phyloP scores from a whole-genome alignment of 139 green algal species.

The Volvox reticuliferus region DNA sequence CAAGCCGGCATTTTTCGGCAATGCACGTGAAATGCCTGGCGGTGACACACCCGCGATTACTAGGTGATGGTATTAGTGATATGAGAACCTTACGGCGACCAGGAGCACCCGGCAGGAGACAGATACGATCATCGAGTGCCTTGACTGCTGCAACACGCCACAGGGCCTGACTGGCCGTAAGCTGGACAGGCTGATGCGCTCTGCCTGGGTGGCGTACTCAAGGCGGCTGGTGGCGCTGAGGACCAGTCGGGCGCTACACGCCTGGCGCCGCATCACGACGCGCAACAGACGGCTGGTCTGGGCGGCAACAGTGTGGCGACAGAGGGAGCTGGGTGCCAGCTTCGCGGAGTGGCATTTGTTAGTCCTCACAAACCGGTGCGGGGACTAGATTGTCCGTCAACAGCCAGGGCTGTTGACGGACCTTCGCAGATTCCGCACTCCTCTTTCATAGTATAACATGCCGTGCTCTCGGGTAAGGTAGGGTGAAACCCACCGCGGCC shows the following conservation, averaged over 20 bases:
- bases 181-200: constrained; percentile 41
- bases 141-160: neutral
- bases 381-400: too few species aligned
- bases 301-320: constrained; percentile 41
- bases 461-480: too few species aligned
- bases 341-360: constrained; percentile 36
- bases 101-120: too few species aligned
- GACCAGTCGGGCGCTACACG: constrained; percentile 30
- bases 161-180: constrained; percentile 41
- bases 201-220: neutral
- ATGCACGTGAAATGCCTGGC: too few species aligned
- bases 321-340: neutral
- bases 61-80: too few species aligned
- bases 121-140: too few species aligned
- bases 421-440: neutral
- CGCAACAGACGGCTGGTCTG: constrained; percentile 43
- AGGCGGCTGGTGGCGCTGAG: constrained; percentile 12
- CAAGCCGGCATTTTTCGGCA: too few species aligned
- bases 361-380: neutral
- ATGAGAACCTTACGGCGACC: too few species aligned
- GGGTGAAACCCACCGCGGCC: too few species aligned
- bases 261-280: constrained; percentile 37
- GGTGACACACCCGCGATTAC: too few species aligned
- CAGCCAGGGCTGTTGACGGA: too few species aligned
- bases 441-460: too few species aligned